A percentile compares a stretch with the other conserved stretches of the same genome.
Conservation (phyloP, 176 grass and related monocot genomes). For the maize (Zea mays) region DNA sequence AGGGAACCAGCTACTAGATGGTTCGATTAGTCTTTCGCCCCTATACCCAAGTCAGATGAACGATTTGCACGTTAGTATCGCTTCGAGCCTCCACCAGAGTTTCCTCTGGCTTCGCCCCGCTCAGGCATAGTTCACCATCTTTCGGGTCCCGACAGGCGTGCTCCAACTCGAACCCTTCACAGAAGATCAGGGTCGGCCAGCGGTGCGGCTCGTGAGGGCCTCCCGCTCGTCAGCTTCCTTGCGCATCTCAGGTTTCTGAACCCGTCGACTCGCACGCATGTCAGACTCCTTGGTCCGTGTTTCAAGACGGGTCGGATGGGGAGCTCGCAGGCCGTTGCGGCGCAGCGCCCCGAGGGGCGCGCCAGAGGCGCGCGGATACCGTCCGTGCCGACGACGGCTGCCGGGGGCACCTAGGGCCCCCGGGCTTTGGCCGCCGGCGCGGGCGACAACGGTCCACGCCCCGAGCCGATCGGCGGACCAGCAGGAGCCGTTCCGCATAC, state of each 20-base stretch:
- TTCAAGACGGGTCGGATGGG: too few relatives aligned
- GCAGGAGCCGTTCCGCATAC: too few relatives aligned
- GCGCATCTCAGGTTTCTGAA: too few relatives aligned
- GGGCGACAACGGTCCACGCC: slow-evolving; percentile 29
- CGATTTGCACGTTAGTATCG: slow-evolving; percentile 42
- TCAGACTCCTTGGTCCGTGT: too few relatives aligned
- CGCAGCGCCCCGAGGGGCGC: too few relatives aligned
- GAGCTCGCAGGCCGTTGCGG: too few relatives aligned
- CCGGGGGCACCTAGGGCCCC: neutral
- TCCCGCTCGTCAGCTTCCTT: neutral
- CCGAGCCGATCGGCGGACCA: too few relatives aligned
- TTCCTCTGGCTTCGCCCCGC: slow-evolving; percentile 59
- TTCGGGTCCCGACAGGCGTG: slow-evolving; percentile 57
- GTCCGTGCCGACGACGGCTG: neutral
- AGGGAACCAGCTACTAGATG: slow-evolving; percentile 51
- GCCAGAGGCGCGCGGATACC: neutral
- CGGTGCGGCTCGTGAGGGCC: slow-evolving; percentile 19
- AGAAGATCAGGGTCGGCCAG: slow-evolving; percentile 60
- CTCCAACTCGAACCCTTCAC: slow-evolving; percentile 74
- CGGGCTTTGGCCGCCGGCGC: slow-evolving; percentile 38
- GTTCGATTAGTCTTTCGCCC: slow-evolving; percentile 46
- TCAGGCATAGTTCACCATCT: slow-evolving; percentile 80
- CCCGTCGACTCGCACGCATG: too few relatives aligned
- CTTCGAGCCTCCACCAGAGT: slow-evolving; percentile 74
- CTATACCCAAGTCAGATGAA: slow-evolving; percentile 27